Base-by-base conservation (phyloP, 495 filamentous ascomycete genomes). In the Alectoria sarmentosa region DNA sequence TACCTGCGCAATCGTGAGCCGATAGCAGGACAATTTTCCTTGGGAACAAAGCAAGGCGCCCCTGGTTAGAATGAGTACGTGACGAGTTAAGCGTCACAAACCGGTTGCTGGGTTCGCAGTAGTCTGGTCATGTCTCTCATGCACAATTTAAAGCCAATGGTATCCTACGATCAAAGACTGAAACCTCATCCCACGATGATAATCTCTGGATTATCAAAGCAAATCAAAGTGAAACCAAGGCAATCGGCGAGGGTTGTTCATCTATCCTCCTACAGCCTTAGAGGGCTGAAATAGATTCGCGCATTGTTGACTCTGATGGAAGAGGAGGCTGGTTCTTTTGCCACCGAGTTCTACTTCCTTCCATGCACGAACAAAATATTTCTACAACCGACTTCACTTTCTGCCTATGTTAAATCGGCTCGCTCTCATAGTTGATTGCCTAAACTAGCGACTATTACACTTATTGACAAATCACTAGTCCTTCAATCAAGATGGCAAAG, bases 401-500 rank as follows among this genome's bases (percentile, higher is more conserved):
- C 17, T 36, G 9, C 17, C 30, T 34, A 5, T 30, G 34, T 3
- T 19, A 1, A 19, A 19, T 13, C 8, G 14, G 17, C 30, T 34
- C 21, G 17, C 34, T 3, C 15, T 34, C 28, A 9, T 34, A 21
- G 2, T 55, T 3, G 1, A n/a, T 19, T 34, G 13, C 32, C 49
- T 32, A 19, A 7, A 0, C 17, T 10, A 48, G 13, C 44, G 39
- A 59, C 8, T 23, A n/a, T 36, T 4, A 49, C 19, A 34, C 32
- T 17, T 26, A 32, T 17, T 39, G 36, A 26, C 8, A 41, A 32
- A 15, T 61, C 34, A n/a, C 13, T 37, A 34, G 30, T 41, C 28
- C n/a, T 23, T 48, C 13, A 17, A 41, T 6, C 41, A 46, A 37
- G 11, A 63, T 59, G 65, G 61, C 34, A 15, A 67, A 67, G 55